Percentiles rank a stretch among this genome's conserved stretches.
phyloP scores from a whole-genome alignment of 768 basidiomycete species.

The Harrya chromipes region DNA sequence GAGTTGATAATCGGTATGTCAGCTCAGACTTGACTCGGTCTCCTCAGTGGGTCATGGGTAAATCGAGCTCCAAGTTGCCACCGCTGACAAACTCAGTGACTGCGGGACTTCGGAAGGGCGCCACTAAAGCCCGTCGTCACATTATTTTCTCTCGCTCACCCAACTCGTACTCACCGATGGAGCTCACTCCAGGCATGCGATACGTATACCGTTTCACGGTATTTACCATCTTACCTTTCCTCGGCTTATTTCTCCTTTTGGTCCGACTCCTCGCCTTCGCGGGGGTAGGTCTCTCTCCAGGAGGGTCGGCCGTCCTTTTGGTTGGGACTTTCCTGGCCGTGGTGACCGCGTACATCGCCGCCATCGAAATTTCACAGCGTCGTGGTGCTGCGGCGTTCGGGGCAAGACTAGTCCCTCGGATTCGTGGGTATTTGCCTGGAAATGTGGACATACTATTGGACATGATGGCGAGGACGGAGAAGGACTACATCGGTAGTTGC shows the following conservation, averaged over 20 bases:
- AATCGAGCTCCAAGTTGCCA: too few relatives aligned
- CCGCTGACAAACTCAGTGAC: too few relatives aligned
- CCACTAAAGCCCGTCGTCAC: too few relatives aligned
- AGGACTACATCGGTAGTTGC: conserved; percentile 36
- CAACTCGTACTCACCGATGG: conserved; percentile 3
- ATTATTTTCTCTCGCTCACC: too few relatives aligned
- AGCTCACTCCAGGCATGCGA: conserved; percentile 23
- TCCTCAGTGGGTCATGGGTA: too few relatives aligned
- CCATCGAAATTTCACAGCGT: conserved; percentile 5
- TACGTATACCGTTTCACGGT: conserved; percentile 15
- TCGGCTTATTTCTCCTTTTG: conserved; percentile 13
- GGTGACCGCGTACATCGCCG: background rate
- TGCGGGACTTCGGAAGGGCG: too few relatives aligned
- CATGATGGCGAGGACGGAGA: conserved; percentile 17
- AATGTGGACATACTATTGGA: conserved; percentile 32
- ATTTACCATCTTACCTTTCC: conserved; percentile 12
- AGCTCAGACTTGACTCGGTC: too few relatives aligned
- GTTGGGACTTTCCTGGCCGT: background rate
- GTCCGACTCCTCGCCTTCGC: conserved; percentile 4
- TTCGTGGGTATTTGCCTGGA: conserved; percentile 33
- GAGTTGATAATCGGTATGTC: too few relatives aligned
- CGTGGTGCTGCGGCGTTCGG: conserved; percentile 19
- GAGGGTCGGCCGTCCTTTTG: conserved; percentile 5
- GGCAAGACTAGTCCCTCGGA: conserved; percentile 30
- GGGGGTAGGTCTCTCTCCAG: conserved; percentile 11